Conservation (phyloP, 2,329 filamentous ascomycete species). For the Pestalotiopsis sp. region DNA sequence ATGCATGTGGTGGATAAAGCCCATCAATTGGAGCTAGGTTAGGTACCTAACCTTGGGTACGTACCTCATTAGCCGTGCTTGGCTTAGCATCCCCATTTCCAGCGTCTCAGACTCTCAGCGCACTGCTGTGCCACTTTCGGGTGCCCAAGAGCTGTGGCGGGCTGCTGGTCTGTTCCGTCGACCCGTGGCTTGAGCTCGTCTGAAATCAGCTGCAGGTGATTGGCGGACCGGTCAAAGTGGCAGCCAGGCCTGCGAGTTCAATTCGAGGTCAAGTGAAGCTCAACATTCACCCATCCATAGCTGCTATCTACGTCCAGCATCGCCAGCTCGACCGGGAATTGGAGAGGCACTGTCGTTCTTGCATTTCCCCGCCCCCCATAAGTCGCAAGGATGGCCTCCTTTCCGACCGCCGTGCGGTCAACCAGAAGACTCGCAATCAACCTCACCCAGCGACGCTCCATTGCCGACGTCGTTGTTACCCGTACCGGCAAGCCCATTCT, state of each 20-base stretch:
- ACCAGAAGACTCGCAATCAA: constrained; percentile 50
- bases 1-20: neutral
- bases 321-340: constrained; percentile 27
- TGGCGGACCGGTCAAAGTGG: constrained; percentile 15
- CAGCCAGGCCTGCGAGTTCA: constrained; percentile 8
- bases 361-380: constrained; percentile 25
- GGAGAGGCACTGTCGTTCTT: constrained; percentile 34
- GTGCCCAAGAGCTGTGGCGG: neutral
- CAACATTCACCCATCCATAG: neutral
- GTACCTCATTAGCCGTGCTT: neutral
- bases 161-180: no score
- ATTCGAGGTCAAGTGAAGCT: constrained; percentile 17
- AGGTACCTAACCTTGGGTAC: neutral
- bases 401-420: constrained; percentile 60
- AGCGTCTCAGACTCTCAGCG: no score
- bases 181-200: constrained; percentile 7
- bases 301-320: constrained; percentile 9
- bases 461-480: constrained; percentile 89
- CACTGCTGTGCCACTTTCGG: no score
- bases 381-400: constrained; percentile 55
- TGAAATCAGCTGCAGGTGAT: constrained; percentile 16
- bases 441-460: constrained; percentile 52
- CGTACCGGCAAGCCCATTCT: constrained; percentile 95
- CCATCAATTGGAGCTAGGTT: neutral
- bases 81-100: no score